phyloP scores from a whole-genome alignment of 2,329 filamentous ascomycete genomes.

The Colletotrichum sp. region DNA sequence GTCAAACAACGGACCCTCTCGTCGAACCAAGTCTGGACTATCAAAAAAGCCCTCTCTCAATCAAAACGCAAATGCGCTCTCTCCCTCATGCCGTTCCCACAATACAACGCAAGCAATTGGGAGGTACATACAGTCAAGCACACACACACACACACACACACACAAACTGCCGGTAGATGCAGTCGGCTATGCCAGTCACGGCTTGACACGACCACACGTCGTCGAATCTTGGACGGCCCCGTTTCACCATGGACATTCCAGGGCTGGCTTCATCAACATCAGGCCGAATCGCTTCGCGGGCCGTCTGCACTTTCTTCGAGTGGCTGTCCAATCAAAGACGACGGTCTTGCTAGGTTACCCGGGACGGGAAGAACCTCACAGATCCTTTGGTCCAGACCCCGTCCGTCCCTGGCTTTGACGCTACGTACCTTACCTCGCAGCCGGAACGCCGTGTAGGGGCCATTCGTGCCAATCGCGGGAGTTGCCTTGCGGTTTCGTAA shows the following conservation, averaged over 20 bases:
- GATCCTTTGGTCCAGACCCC: not conserved
- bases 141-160: not conserved
- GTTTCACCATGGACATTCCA: slow-evolving; percentile 1
- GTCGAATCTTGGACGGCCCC: slow-evolving; percentile 8
- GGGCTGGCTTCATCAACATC: slow-evolving; percentile 1
- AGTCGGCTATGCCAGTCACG: not conserved
- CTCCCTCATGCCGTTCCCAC: not conserved
- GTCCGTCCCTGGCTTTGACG: not conserved
- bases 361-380: not conserved
- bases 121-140: not conserved
- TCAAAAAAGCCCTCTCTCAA: not conserved
- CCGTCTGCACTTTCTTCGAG: not conserved
- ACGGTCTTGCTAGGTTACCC: not conserved
- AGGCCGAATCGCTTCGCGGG: not conserved
- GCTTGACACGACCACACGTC: slow-evolving; percentile 8
- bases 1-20: not conserved
- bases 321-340: not conserved
- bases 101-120: not conserved
- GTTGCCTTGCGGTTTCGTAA: not conserved
- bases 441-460: not conserved
- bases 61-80: not conserved
- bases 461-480: not conserved
- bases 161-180: not conserved
- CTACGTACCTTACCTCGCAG: not conserved
- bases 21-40: not conserved